phyloP scores from a whole-genome alignment of 106 monocot species.

The Dioscorea dumetorum region DNA sequence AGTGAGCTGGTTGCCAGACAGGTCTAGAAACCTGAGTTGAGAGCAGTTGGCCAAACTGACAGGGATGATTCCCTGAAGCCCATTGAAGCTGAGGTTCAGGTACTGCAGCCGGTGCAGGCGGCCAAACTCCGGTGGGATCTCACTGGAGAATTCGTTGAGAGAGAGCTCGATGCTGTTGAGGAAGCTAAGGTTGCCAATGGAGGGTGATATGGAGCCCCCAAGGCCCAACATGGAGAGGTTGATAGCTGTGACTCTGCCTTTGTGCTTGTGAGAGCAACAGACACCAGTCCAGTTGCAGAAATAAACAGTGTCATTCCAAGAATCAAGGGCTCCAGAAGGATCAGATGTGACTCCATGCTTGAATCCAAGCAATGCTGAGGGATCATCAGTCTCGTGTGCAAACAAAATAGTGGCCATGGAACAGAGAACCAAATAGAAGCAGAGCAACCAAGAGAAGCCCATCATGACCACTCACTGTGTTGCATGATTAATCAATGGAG shows the following conservation, averaged over 20 bases:
- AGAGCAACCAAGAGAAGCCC: constrained; percentile 24
- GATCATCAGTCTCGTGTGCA: constrained; percentile 11
- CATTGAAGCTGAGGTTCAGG: background rate
- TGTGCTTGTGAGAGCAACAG: background rate
- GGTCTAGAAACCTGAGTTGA: background rate
- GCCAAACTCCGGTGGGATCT: background rate
- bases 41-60: background rate
- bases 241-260: background rate
- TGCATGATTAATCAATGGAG: constrained; percentile 11
- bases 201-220: constrained; percentile 7
- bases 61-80: background rate
- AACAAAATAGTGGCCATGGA: background rate
- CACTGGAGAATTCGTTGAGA: background rate
- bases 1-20: background rate
- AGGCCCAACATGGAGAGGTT: background rate
- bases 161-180: background rate
- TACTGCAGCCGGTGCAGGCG: background rate
- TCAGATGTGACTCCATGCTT: background rate
- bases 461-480: constrained; percentile 12
- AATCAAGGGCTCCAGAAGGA: background rate
- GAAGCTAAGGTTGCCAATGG: background rate
- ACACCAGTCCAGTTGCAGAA: background rate
- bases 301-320: background rate
- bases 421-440: no score
- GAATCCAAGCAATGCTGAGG: constrained; percentile 15